A percentile compares a stretch with the other conserved stretches of the same genome.
Conservation (phyloP, 495 filamentous ascomycete genomes). For the Aspergillus hancockii region DNA sequence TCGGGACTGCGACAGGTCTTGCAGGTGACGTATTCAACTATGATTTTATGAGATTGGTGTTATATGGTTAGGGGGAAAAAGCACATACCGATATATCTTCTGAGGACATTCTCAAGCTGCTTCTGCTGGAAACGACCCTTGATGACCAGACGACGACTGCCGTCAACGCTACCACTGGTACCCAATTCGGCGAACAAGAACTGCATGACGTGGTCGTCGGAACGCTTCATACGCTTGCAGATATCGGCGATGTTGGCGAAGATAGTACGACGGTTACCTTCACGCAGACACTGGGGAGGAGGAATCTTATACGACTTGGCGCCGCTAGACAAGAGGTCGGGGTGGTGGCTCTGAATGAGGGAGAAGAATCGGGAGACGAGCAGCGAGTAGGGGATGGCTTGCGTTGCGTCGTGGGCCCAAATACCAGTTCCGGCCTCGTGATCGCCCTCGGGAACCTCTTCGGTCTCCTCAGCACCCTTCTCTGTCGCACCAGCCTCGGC, state of each 20-base stretch:
- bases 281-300: constrained; percentile 96
- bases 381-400: constrained; percentile 77
- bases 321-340: constrained; percentile 84
- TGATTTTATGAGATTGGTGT: constrained; percentile 16
- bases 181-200: constrained; percentile 98
- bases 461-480: constrained; percentile 50
- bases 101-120: constrained; percentile 92
- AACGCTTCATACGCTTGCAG: constrained; percentile 92
- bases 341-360: constrained; percentile 87
- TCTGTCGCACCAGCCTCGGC: constrained; percentile 69
- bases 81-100: constrained; percentile 86
- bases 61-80: background rate
- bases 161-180: constrained; percentile 92
- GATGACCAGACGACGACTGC: constrained; percentile 90
- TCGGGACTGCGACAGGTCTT: constrained; percentile 94
- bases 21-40: constrained; percentile 97
- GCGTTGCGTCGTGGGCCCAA: constrained; percentile 79
- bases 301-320: constrained; percentile 97
- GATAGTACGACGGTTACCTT: constrained; percentile 99
- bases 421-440: constrained; percentile 89
- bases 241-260: constrained; percentile 97
- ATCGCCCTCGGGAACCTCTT: constrained; percentile 66
- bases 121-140: constrained; percentile 99
- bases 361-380: constrained; percentile 90
- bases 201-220: constrained; percentile 93